Conservation (phyloP, 1,284 basidiomycete species). For the Naganishia cerealis region DNA sequence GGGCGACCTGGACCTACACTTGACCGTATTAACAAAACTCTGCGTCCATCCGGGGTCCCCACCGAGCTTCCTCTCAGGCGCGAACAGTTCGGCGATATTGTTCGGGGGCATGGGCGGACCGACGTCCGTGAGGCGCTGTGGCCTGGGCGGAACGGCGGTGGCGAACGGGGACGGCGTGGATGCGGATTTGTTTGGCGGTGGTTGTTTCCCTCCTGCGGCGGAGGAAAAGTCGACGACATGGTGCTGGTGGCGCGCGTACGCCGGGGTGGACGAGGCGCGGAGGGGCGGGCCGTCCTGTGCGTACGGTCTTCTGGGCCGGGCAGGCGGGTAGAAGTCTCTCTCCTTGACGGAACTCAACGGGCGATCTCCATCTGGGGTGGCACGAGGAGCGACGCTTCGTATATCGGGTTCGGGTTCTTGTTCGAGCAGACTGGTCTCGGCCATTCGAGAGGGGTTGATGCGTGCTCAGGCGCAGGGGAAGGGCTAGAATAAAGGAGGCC, state of each 20-base stretch:
- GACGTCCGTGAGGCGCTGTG: conserved; percentile 18
- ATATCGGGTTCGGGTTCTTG: conserved; percentile 35
- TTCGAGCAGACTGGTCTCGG: conserved; percentile 26
- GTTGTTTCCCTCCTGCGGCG: background rate
- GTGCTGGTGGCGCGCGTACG: background rate
- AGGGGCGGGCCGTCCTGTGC: background rate
- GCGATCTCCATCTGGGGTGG: conserved; percentile 15
- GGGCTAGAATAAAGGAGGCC: background rate
- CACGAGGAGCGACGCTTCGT: conserved; percentile 26
- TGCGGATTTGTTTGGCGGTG: conserved; percentile 3
- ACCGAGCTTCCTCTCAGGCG: conserved; percentile 31
- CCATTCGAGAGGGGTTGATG: conserved; percentile 21
- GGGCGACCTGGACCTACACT: conserved; percentile 34
- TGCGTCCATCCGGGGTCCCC: conserved; percentile 30
- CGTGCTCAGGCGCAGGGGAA: background rate
- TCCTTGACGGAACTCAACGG: conserved; percentile 8
- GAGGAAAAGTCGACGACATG: conserved; percentile 3
- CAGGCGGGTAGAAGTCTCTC: conserved; percentile 21
- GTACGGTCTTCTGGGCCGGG: conserved; percentile 9
- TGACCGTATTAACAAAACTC: conserved; percentile 32
- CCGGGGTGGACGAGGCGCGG: conserved; percentile 8
- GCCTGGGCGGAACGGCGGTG: conserved; percentile 5
- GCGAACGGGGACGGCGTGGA: conserved; percentile 3
- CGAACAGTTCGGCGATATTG: conserved; percentile 29
- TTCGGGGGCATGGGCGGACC: conserved; percentile 30